Conservation (phyloP, 805 yeast species). For the Yamadazyma akitaensis region DNA sequence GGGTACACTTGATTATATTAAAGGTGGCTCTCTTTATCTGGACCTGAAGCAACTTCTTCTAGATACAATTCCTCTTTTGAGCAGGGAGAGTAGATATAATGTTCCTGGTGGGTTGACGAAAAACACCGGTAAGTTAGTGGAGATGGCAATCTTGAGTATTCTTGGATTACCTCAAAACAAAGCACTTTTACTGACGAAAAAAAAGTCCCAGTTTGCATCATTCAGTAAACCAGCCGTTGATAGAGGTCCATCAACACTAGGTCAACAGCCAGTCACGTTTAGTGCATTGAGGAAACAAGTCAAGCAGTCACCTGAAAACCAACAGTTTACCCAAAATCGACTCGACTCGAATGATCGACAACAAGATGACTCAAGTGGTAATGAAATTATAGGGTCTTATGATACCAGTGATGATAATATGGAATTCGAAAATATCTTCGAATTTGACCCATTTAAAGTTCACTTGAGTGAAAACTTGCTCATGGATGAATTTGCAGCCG, state of each 20-base stretch:
- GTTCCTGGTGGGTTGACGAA: conserved; percentile 61
- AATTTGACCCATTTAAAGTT: conserved; percentile 38
- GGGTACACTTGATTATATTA: conserved; percentile 76
- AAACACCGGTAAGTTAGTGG: conserved; percentile 54
- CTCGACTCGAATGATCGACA: neutral
- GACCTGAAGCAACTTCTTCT: conserved; percentile 59
- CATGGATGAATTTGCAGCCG: conserved; percentile 66
- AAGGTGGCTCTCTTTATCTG: conserved; percentile 77
- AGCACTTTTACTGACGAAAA: conserved; percentile 12
- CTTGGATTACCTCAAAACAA: conserved; percentile 47
- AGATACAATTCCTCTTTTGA: conserved; percentile 48
- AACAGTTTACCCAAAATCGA: neutral
- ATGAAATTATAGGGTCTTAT: neutral
- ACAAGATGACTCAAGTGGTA: neutral
- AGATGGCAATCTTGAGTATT: conserved; percentile 58
- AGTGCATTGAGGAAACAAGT: neutral
- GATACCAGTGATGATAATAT: conserved; percentile 5
- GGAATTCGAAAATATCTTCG: conserved; percentile 20
- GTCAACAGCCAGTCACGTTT: neutral
- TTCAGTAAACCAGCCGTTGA: conserved; percentile 23
- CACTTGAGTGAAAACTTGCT: conserved; percentile 25
- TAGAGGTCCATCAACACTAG: conserved; percentile 17
- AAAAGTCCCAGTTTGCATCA: conserved; percentile 17
- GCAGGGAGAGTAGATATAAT: conserved; percentile 47
- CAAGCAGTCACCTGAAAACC: neutral